Evolutionary conservation across 2,329 filamentous ascomycete genomes (phyloP).

Genomic region (Nemania bipapillata): DNA sequence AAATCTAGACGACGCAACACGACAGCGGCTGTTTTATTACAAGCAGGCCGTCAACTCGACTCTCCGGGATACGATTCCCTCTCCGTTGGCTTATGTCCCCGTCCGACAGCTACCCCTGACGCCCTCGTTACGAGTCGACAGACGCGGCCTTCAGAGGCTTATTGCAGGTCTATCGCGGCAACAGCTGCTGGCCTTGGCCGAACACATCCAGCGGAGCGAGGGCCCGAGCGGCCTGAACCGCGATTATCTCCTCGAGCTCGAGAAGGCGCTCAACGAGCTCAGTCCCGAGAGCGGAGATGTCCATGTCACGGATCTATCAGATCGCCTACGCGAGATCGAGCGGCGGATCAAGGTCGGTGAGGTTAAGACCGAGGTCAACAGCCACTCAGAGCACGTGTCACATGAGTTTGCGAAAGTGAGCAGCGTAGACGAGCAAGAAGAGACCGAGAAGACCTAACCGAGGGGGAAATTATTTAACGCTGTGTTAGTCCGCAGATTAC

Average conservation of each 20-base stretch:
- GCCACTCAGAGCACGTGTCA: slow-evolving; percentile 31
- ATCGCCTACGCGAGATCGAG: slow-evolving; percentile 73
- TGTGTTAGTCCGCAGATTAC: not conserved
- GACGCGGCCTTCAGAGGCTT: slow-evolving; percentile 60
- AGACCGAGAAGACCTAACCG: slow-evolving; percentile 54
- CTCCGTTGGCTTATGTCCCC: slow-evolving; percentile 63
- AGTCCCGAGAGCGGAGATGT: slow-evolving; percentile 81
- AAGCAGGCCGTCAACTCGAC: slow-evolving; percentile 59
- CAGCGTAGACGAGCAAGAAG: slow-evolving; percentile 69
- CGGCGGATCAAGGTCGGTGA: slow-evolving; percentile 24
- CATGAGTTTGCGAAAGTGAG: slow-evolving; percentile 58
- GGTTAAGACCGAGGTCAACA: not conserved
- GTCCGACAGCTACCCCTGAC: slow-evolving; percentile 62
- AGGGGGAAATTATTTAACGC: not conserved
- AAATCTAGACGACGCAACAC: slow-evolving; percentile 55
- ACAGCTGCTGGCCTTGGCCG: slow-evolving; percentile 58
- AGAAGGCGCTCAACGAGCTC: slow-evolving; percentile 77
- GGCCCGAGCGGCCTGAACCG: slow-evolving; percentile 90
- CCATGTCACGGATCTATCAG: slow-evolving; percentile 85
- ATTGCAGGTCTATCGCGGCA: slow-evolving; percentile 57
- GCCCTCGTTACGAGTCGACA: slow-evolving; percentile 62
- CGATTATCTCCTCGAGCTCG: slow-evolving; percentile 87
- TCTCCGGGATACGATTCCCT: slow-evolving; percentile 55
- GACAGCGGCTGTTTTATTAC: slow-evolving; percentile 57
- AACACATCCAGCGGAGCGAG: slow-evolving; percentile 78